Evolutionary conservation across 2,329 filamentous ascomycete genomes (phyloP).

Genomic region (Alternaria hordeiaustralica): DNA sequence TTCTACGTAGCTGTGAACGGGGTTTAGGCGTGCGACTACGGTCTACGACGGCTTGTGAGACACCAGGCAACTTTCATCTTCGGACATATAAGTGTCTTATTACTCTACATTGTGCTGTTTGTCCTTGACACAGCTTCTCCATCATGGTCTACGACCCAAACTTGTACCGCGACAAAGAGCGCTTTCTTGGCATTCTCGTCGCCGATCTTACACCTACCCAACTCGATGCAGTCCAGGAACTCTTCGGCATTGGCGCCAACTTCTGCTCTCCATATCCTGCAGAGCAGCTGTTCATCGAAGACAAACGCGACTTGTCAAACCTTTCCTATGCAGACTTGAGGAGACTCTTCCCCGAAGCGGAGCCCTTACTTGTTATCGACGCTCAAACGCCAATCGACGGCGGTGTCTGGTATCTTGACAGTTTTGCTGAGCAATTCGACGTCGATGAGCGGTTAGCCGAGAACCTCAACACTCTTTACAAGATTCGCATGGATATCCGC

Average conservation of each 20-base stretch:
- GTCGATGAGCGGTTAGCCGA: conserved; percentile 15
- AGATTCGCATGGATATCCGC: conserved; percentile 15
- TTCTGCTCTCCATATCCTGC: background rate
- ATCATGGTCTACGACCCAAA: conserved; percentile 8
- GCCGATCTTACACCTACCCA: conserved; percentile 10
- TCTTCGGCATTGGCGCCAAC: conserved; percentile 8
- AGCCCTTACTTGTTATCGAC: background rate
- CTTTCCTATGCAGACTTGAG: background rate
- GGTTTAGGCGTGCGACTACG: too few species aligned
- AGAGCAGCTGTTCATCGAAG: background rate
- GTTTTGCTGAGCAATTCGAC: background rate
- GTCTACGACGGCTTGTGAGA: too few species aligned
- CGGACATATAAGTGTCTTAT: too few species aligned
- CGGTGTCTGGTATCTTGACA: background rate
- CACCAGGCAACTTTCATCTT: too few species aligned
- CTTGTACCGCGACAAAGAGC: background rate
- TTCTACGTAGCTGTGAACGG: too few species aligned
- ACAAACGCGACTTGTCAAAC: background rate
- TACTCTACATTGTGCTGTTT: too few species aligned
- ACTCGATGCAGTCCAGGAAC: conserved; percentile 11
- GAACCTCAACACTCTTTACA: conserved; percentile 10
- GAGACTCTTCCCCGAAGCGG: conserved; percentile 1
- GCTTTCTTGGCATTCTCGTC: background rate
- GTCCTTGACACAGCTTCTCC: background rate
- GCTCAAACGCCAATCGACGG: background rate